Conservation (phyloP, 1,284 basidiomycete species). For the Sporisorium sorghi region DNA sequence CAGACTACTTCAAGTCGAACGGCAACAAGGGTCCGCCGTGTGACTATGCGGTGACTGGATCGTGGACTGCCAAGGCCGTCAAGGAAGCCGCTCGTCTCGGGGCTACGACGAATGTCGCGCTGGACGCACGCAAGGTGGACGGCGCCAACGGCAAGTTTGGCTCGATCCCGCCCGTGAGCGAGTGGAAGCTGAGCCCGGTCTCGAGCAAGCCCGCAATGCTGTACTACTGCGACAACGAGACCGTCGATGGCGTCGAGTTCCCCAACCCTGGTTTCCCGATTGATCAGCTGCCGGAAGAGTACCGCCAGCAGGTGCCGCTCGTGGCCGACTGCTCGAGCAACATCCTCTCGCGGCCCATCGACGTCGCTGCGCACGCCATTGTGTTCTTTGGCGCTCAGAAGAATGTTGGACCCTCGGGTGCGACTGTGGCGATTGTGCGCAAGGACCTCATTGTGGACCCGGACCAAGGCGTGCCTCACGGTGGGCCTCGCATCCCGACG, state of each 20-base stretch:
- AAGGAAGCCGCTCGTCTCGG: conserved; percentile 65
- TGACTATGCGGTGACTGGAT: conserved; percentile 67
- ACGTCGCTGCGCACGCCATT: conserved; percentile 78
- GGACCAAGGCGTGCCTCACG: conserved; percentile 50
- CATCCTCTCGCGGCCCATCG: conserved; percentile 95
- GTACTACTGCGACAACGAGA: conserved; percentile 99
- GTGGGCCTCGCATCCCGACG: conserved; percentile 78
- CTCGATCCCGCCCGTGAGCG: conserved; percentile 79
- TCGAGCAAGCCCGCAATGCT: conserved; percentile 81
- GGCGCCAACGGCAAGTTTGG: conserved; percentile 74
- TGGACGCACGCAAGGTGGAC: conserved; percentile 55
- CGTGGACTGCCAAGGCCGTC: conserved; percentile 65
- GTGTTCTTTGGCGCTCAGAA: conserved; percentile 99
- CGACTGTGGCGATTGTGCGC: conserved; percentile 91
- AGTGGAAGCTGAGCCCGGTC: conserved; percentile 79
- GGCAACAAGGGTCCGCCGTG: conserved; percentile 55
- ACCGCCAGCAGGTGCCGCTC: conserved; percentile 77
- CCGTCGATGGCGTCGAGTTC: conserved; percentile 95
- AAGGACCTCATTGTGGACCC: conserved; percentile 77
- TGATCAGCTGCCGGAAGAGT: conserved; percentile 75
- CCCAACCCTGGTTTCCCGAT: conserved; percentile 85
- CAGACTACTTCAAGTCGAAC: conserved; percentile 53
- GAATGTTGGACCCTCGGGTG: conserved; percentile 94
- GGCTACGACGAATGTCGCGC: conserved; percentile 52
- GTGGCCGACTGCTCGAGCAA: conserved; percentile 97